A percentile compares a stretch with the other conserved stretches of the same genome.
Conservation (phyloP, 2,329 filamentous ascomycete species). For the Macroventuria anomochaeta region DNA sequence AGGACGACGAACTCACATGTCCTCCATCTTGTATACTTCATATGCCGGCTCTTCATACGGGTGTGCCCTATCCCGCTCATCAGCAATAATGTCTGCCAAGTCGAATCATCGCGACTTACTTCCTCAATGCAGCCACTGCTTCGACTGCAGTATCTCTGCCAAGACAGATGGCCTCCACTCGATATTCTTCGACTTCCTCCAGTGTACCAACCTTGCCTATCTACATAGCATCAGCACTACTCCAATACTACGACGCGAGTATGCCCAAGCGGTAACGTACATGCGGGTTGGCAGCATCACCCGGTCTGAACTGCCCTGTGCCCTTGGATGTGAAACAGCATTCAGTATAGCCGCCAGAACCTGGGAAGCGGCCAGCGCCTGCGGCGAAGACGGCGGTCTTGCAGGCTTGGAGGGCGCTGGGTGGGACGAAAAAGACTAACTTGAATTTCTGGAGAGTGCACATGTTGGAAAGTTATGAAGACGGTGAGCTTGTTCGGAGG, state of each 20-base stretch:
- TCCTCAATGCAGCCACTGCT: conserved; percentile 69
- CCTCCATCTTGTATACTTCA: conserved; percentile 55
- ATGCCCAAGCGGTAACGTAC: conserved; percentile 16
- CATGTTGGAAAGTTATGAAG: neutral
- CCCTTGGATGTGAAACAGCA: conserved; percentile 56
- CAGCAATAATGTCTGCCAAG: neutral
- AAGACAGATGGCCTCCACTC: conserved; percentile 68
- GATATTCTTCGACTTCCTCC: conserved; percentile 66
- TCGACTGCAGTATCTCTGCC: conserved; percentile 63
- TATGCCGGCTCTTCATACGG: conserved; percentile 56
- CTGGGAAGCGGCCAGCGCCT: conserved; percentile 54
- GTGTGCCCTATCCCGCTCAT: conserved; percentile 46
- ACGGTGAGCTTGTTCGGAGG: neutral
- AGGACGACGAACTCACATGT: conserved; percentile 41
- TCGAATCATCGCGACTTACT: conserved; percentile 49
- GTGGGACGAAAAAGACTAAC: conserved; percentile 55
- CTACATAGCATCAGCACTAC: conserved; percentile 20
- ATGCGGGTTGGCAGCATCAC: conserved; percentile 65
- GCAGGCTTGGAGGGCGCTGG: conserved; percentile 44
- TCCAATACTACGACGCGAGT: neutral
- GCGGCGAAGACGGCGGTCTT: conserved; percentile 56
- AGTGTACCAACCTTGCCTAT: conserved; percentile 65
- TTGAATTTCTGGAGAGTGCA: conserved; percentile 46
- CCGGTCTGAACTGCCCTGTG: conserved; percentile 70
- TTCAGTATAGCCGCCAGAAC: conserved; percentile 53